phyloP scores from a whole-genome alignment of 768 basidiomycete genomes.

The Leccinum disarticulatum region DNA sequence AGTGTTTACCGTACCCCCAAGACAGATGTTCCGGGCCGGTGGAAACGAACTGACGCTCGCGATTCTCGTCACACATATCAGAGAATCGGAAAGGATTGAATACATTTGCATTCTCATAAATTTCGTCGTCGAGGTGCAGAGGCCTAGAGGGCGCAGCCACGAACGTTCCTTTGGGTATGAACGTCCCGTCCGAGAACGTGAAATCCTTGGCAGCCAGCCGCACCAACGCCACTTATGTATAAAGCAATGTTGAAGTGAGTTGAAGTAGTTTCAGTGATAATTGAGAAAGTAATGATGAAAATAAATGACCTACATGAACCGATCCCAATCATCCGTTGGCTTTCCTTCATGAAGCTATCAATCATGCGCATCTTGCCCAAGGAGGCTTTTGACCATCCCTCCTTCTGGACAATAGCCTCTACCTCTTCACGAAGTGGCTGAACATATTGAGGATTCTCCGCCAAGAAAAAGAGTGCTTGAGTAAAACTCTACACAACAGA shows the following conservation, averaged over 20 bases:
- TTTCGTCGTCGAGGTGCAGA: slow-evolving; percentile 19
- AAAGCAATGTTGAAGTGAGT: background rate
- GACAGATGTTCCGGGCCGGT: background rate
- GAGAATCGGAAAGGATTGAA: slow-evolving; percentile 53
- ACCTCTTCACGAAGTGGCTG: background rate
- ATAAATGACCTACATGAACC: slow-evolving; percentile 16
- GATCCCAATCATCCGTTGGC: background rate
- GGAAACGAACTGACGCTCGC: slow-evolving; percentile 14
- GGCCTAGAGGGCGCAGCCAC: slow-evolving; percentile 28
- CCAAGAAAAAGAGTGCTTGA: background rate
- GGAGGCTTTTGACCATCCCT: background rate
- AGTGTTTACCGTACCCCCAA: background rate
- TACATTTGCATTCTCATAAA: slow-evolving; percentile 33
- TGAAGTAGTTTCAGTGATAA: background rate
- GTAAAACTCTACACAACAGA: background rate
- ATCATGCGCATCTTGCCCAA: background rate
- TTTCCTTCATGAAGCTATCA: background rate
- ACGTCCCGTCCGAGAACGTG: slow-evolving; percentile 39
- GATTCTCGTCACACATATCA: slow-evolving; percentile 34
- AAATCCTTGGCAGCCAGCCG: slow-evolving; percentile 34
- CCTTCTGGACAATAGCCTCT: background rate
- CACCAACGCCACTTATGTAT: slow-evolving; percentile 27
- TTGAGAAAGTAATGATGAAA: no score
- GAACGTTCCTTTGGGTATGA: slow-evolving; percentile 11
- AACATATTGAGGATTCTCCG: background rate